phyloP scores from a whole-genome alignment of 2,329 filamentous ascomycete genomes.

The Trichoderma cornu-damae region DNA sequence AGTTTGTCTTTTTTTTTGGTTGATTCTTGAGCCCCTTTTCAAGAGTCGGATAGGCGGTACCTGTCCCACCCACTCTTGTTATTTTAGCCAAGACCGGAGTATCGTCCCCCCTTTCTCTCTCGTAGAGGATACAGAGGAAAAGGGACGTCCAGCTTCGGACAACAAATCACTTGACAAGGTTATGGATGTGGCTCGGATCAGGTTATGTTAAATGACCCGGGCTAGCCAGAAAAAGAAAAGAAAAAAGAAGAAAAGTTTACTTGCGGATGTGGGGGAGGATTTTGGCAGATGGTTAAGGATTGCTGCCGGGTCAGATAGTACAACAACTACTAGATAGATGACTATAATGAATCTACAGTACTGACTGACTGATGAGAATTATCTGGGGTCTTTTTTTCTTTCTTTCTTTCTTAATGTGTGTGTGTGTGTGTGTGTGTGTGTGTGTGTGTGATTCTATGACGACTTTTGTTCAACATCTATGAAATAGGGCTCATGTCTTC shows the following conservation, averaged over 20 bases:
- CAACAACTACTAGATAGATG: slow-evolving; percentile 44
- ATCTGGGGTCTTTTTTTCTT: too few species aligned
- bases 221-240: slow-evolving; percentile 30
- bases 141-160: slow-evolving; percentile 24
- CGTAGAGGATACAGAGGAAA: slow-evolving; percentile 18
- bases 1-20: slow-evolving; percentile 33
- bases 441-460: background rate
- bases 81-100: slow-evolving; percentile 24
- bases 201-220: slow-evolving; percentile 26
- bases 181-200: slow-evolving; percentile 31
- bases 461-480: too few species aligned
- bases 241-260: background rate
- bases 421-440: too few species aligned
- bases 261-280: slow-evolving; percentile 25
- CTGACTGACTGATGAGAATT: slow-evolving; percentile 10
- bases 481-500: too few species aligned
- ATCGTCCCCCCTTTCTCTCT: slow-evolving; percentile 13
- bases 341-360: slow-evolving; percentile 47
- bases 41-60: slow-evolving; percentile 2
- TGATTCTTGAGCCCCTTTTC: slow-evolving; percentile 27
- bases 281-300: slow-evolving; percentile 23
- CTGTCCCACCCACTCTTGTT: background rate
- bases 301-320: slow-evolving; percentile 14
- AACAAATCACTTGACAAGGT: slow-evolving; percentile 21
- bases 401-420: background rate